Conservation (phyloP, 2,329 filamentous ascomycete genomes). For the Chrysosphaeria jannelii region DNA sequence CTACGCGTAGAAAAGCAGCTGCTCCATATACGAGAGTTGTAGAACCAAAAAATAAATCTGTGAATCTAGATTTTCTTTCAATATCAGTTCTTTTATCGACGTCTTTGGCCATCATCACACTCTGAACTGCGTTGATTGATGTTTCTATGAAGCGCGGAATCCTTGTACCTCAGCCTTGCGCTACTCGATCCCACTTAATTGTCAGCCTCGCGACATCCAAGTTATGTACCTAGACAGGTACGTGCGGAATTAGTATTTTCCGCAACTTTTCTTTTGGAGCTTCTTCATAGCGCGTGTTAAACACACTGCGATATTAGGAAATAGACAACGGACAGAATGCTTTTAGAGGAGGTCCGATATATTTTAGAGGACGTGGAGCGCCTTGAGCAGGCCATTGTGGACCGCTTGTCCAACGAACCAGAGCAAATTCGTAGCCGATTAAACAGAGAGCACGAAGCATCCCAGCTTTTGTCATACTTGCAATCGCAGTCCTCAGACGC, state of each 20-base stretch:
- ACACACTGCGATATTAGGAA: background rate
- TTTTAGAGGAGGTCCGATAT: constrained; percentile 77
- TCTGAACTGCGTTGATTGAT: too few relatives aligned
- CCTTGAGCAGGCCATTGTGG: constrained; percentile 74
- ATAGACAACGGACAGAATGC: constrained; percentile 29
- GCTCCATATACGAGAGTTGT: constrained; percentile 21
- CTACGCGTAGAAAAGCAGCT: constrained; percentile 32
- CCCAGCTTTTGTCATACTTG: constrained; percentile 63
- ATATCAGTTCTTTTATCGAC: too few relatives aligned
- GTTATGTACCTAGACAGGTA: too few relatives aligned
- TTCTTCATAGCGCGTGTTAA: too few relatives aligned
- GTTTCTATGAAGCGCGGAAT: too few relatives aligned
- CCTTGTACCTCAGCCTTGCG: too few relatives aligned
- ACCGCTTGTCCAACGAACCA: constrained; percentile 68
- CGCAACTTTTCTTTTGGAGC: too few relatives aligned
- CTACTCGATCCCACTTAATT: too few relatives aligned
- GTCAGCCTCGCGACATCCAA: too few relatives aligned
- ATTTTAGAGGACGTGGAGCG: constrained; percentile 92
- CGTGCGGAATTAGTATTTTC: too few relatives aligned
- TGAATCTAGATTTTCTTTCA: too few relatives aligned
- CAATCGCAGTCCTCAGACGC: constrained; percentile 59
- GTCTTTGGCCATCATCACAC: too few relatives aligned
- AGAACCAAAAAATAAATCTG: constrained; percentile 11
- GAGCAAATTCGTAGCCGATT: constrained; percentile 77
- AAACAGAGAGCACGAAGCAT: constrained; percentile 73